These are phyloP conservation scores for Thuidium tamariscinum DNA, from an alignment of 225 moss, liverwort and hornwort genomes.

Conservation along the genomic window DNA sequence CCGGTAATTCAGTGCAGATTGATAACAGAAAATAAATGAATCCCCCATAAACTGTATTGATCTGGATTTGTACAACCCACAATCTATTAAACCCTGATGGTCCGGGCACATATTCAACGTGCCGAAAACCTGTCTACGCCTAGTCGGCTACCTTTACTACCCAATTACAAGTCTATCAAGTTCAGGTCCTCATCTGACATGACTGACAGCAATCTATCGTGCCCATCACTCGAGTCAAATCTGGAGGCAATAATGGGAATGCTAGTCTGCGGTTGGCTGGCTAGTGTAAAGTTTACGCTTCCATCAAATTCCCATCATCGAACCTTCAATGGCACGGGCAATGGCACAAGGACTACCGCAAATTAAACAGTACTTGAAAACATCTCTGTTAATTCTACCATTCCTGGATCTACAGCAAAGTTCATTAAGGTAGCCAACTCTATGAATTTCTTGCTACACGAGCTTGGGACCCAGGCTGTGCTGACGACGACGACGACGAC, in stretches of 20 bases:
- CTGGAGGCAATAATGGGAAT: neutral
- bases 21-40: neutral
- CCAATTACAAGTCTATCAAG: neutral
- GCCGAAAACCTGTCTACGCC: neutral
- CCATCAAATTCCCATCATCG: neutral
- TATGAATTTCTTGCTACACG: neutral
- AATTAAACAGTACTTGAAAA: neutral
- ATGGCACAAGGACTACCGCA: neutral
- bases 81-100: neutral
- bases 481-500: neutral
- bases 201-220: slow-evolving; percentile 5
- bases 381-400: no score
- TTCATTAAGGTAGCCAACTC: neutral
- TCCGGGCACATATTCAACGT: neutral
- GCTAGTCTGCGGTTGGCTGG: neutral
- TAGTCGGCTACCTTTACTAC: neutral
- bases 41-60: neutral
- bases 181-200: slow-evolving; percentile 1
- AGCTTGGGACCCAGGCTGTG: neutral
- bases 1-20: neutral
- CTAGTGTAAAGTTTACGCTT: neutral
- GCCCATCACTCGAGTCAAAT: neutral
- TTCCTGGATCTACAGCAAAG: neutral
- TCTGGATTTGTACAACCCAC: neutral
- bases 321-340: neutral